Base-by-base conservation (phyloP, 2,329 filamentous ascomycete genomes). In the Colletotrichum sp. region DNA sequence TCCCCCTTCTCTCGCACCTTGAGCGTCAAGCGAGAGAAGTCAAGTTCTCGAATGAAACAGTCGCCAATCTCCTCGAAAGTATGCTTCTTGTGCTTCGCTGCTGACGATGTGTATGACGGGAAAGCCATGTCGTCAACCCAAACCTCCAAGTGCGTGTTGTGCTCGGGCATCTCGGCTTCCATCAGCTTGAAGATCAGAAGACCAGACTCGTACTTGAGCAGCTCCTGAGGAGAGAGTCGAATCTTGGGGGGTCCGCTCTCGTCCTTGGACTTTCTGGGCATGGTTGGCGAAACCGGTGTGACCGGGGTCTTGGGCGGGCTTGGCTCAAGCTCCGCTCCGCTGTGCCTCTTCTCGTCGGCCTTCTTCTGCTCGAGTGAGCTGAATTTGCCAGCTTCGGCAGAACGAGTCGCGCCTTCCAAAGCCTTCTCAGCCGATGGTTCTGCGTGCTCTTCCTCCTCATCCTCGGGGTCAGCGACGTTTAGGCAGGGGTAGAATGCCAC, bases 41-140 rank as follows among this genome's bases (percentile, higher is more conserved):
- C 98, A n/a, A 99, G 90, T 84, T 99, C 97, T 77, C 97, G 95
- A 76, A 99, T 94, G 85, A 99, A 96, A 70, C 96, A 97, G 85
- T 99, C 97, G 65, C 96, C 96, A 81, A 96, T 96, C 85, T 99
- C 97, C 79, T 97, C 95, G 84, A 98, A 95, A 68, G 91, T 94
- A 82, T 93, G 91, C 13, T 89, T 87, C 79, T 90, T 93, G 55
- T 89, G 90, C 81, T 91, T 93, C 36, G 96, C 93, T 78, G 93
- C 95, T 1, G 94, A 92, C 13, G 96, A 98, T 3, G 91, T 90
- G 83, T 98, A 98, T 1, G 96, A 94, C 0, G 97, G 94, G 86
- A 97, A 98, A 36, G 95, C 91, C 91, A 97, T 96, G 83, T 99
- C 97, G 83, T 99, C 97, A 83, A 98, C 97, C 78, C 96, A 88